phyloP scores from a whole-genome alignment of 441 rosid species.

The Viola pubescens region DNA sequence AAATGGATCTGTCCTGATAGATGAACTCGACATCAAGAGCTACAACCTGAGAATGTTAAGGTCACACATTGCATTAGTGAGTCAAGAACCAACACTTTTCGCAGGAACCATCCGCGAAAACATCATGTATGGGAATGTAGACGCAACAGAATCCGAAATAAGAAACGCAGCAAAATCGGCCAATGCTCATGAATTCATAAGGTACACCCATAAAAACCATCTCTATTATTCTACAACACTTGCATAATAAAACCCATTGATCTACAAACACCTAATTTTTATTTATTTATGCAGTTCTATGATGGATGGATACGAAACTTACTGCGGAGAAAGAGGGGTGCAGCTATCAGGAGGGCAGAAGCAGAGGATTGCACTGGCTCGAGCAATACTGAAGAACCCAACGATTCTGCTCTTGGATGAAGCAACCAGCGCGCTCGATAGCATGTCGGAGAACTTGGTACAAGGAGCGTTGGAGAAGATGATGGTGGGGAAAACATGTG shows the following conservation, averaged over 20 bases:
- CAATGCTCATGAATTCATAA: constrained; percentile 49
- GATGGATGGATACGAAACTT: constrained; percentile 45
- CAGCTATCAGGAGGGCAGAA: constrained; percentile 58
- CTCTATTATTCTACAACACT: neutral
- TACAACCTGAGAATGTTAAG: constrained; percentile 35
- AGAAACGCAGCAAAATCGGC: constrained; percentile 37
- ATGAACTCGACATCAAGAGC: constrained; percentile 34
- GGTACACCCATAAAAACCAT: constrained; percentile 13
- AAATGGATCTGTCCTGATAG: constrained; percentile 33
- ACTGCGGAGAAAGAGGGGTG: constrained; percentile 50
- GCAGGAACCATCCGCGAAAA: constrained; percentile 47
- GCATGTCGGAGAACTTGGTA: constrained; percentile 41
- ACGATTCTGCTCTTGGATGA: constrained; percentile 44
- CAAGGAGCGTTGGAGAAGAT: constrained; percentile 52
- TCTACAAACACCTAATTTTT: neutral
- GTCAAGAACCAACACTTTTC: constrained; percentile 53
- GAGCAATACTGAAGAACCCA: constrained; percentile 46
- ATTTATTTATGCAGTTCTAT: constrained; percentile 30
- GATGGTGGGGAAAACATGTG: constrained; percentile 43
- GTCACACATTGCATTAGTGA: constrained; percentile 43
- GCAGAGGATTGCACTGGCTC: constrained; percentile 44
- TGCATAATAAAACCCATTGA: neutral
- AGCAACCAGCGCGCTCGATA: constrained; percentile 58
- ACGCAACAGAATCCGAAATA: constrained; percentile 39
- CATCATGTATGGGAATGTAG: constrained; percentile 35